Percentiles rank a stretch among this genome's conserved stretches.
phyloP scores from a whole-genome alignment of 2,329 filamentous ascomycete genomes.

The Calonectria hongkongensis region DNA sequence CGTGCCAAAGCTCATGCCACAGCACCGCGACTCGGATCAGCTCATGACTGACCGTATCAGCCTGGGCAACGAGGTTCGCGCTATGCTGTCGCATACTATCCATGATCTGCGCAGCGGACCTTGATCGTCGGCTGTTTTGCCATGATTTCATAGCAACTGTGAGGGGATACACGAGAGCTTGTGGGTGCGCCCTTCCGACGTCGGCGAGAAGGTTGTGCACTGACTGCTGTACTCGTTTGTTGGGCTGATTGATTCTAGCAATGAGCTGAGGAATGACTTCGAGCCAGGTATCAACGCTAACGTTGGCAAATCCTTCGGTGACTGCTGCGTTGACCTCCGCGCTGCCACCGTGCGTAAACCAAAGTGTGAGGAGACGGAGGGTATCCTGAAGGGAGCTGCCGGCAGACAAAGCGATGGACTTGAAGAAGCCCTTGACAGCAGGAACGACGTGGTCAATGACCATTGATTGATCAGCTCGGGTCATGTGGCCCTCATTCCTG shows the following conservation, averaged over 20 bases:
- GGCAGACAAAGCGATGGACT: constrained; percentile 93
- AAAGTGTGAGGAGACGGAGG: constrained; percentile 91
- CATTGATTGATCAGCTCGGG: constrained; percentile 74
- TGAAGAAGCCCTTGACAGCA: constrained; percentile 96
- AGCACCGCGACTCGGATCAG: constrained; percentile 96
- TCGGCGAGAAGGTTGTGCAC: constrained; percentile 95
- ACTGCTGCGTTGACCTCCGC: constrained; percentile 91
- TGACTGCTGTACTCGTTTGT: constrained; percentile 88
- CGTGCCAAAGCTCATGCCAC: constrained; percentile 99
- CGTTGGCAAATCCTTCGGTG: constrained; percentile 90
- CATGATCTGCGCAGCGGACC: constrained; percentile 95
- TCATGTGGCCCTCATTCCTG: constrained; percentile 73
- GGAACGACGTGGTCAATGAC: constrained; percentile 94
- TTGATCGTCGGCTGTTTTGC: constrained; percentile 87
- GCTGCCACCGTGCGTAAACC: constrained; percentile 95
- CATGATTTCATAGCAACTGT: constrained; percentile 98
- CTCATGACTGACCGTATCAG: constrained; percentile 95
- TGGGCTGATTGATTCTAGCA: constrained; percentile 97
- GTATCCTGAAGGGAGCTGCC: constrained; percentile 97
- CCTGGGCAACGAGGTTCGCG: constrained; percentile 93
- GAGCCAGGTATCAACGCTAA: constrained; percentile 98
- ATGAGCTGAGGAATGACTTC: constrained; percentile 99
- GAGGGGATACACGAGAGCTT: constrained; percentile 96
- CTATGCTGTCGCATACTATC: constrained; percentile 98
- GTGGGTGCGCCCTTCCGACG: constrained; percentile 94